phyloP scores from a whole-genome alignment of 2,329 filamentous ascomycete species.

The Aspergillus oerlinghausenensis region DNA sequence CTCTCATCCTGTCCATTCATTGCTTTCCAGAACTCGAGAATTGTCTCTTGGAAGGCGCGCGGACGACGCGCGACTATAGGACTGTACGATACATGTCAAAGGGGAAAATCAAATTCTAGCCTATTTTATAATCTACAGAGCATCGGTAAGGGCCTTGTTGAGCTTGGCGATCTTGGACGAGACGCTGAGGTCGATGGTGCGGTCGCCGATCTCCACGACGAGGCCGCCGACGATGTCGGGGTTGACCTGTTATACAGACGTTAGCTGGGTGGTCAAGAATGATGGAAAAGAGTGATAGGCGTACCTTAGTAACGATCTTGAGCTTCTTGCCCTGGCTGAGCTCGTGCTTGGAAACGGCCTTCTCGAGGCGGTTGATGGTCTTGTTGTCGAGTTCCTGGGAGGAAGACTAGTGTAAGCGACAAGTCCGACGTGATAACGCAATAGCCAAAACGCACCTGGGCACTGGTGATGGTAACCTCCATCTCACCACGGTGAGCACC shows the following conservation, averaged over 20 bases:
- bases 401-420: background rate
- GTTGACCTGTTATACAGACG: constrained; percentile 62
- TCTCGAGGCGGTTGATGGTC: constrained; percentile 80
- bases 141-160: constrained; percentile 98
- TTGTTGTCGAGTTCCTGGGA: constrained; percentile 75
- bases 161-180: constrained; percentile 93
- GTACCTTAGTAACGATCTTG: constrained; percentile 87
- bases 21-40: constrained; percentile 8
- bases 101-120: constrained; percentile 9
- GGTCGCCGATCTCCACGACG: constrained; percentile 93
- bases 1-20: constrained; percentile 13
- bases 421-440: background rate
- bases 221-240: constrained; percentile 90
- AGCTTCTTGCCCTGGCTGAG: constrained; percentile 94
- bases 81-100: constrained; percentile 10
- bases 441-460: constrained; percentile 60
- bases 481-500: constrained; percentile 87
- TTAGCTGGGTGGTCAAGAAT: background rate
- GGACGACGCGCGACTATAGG: background rate
- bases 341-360: constrained; percentile 80
- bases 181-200: constrained; percentile 96
- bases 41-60: constrained; percentile 2
- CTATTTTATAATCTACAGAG: constrained; percentile 67
- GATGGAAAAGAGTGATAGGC: constrained; percentile 9
- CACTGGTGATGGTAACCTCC: constrained; percentile 86